phyloP scores from a whole-genome alignment of 1,284 basidiomycete species.

The Pisolithus thermaeus region DNA sequence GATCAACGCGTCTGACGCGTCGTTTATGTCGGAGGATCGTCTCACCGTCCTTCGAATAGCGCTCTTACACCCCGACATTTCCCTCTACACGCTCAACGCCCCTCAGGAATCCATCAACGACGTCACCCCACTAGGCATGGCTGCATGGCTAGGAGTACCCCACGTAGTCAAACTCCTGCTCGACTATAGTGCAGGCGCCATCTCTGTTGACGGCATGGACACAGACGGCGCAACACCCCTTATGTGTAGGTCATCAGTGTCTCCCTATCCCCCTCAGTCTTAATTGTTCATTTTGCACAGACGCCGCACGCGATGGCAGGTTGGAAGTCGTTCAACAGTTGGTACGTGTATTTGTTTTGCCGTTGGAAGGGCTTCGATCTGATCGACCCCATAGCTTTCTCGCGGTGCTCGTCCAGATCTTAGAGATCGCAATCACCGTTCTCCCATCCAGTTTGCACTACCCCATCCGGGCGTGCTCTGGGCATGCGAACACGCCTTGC shows the following conservation, averaged over 20 bases:
- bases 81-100: constrained; percentile 63
- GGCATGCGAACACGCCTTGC: constrained; percentile 61
- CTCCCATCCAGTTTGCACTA: constrained; percentile 61
- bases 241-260: constrained; percentile 57
- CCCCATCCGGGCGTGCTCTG: constrained; percentile 56
- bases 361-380: constrained; percentile 3
- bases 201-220: constrained; percentile 68
- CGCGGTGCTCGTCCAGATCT: constrained; percentile 68
- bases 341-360: constrained; percentile 35
- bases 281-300: constrained; percentile 32
- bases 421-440: constrained; percentile 61
- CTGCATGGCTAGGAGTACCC: constrained; percentile 64
- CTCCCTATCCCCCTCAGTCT: constrained; percentile 3
- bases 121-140: constrained; percentile 68
- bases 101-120: constrained; percentile 60
- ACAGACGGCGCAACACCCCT: constrained; percentile 65
- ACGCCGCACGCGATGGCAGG: constrained; percentile 67
- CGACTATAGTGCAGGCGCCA: constrained; percentile 49
- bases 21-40: constrained; percentile 50
- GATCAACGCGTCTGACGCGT: constrained; percentile 62
- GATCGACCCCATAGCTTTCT: constrained; percentile 38
- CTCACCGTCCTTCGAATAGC: constrained; percentile 50
- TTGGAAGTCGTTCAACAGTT: constrained; percentile 55
- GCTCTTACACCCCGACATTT: constrained; percentile 47
- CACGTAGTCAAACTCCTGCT: constrained; percentile 53